Evolutionary conservation across 192 early-diverging fungal genomes (phyloP), one percentile per base, ranked within the genome.

Genomic region (Dispira simplex): DNA sequence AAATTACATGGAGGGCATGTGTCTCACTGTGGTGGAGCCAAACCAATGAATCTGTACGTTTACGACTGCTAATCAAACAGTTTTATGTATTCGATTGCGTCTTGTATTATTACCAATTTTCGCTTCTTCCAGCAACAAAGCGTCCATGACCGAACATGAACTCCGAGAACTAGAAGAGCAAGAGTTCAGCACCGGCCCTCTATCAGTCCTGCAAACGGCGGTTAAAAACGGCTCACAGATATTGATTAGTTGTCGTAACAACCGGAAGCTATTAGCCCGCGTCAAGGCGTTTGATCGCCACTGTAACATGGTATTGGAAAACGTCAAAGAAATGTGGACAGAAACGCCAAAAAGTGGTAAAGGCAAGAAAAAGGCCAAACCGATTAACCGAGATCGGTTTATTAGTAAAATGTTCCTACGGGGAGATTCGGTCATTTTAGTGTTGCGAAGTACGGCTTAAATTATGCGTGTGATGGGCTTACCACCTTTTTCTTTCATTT

Each of bases 261-360:
- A 99, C 81, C 84, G 90, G 73, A 98, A 98, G 71, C 81, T 99
- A 64, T 76, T 99, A 8, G 97, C 91, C 11, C 82, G 94, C 68
- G 89, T 99, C 65, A 99, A 99, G 78, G 97, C 95, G 51, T 99
- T 99, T 72, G 97, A 99, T 76, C 86, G 97, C 53, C 97, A 99
- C 71, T 97, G 90, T 81, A 99, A 99, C 78, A 97, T 99, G 95
- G 95, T 99, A n/a, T 75, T 99, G 56, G 96, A 97, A 70, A 97
- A 97, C 70, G 93, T 99, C 60, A 95, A 95, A 75, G 96, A 99
- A 75, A 94, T 97, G 93, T 98, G 92, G 91, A 93, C 90, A 3
- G 95, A 99, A 65, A 82, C 85, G 46, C 97, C 97, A 55, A 86
- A 86, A 68, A 73, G 85, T 2, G 88, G 87, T 46, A 97, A 95